These are phyloP conservation scores for Physcomitrium patens DNA, from an alignment of 225 moss, liverwort and hornwort species.

Conservation along the genomic window DNA sequence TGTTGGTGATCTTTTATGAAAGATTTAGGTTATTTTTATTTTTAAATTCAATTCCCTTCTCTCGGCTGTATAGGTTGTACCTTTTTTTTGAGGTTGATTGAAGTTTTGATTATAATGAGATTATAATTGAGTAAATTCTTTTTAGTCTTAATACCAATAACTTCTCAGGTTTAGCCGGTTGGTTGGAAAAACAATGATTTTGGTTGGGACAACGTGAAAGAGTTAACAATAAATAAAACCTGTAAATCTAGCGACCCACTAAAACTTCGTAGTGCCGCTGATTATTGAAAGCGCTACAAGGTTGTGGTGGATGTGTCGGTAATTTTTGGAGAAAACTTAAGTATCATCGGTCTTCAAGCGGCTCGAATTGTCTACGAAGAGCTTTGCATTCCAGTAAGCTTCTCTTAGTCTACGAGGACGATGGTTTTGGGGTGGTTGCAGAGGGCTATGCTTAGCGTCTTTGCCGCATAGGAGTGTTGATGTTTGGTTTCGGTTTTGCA, in stretches of 20 bases:
- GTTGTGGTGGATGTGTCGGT: neutral
- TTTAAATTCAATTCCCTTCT: neutral
- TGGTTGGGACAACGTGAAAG: conserved; percentile 4
- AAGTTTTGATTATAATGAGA: neutral
- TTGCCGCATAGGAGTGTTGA: neutral
- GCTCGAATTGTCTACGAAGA: neutral
- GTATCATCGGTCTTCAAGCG: neutral
- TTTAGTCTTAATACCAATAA: neutral
- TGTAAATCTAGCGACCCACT: neutral
- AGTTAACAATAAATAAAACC: neutral
- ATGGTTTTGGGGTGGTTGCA: neutral
- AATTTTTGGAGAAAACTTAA: neutral
- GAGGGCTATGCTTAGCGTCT: neutral
- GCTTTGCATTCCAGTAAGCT: neutral
- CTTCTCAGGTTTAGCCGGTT: neutral
- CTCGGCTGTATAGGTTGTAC: neutral
- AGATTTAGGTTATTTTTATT: neutral
- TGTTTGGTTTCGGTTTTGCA: conserved; percentile 26
- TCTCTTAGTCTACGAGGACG: neutral
- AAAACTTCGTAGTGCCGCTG: neutral
- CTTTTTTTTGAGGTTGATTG: neutral
- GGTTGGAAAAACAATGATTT: neutral
- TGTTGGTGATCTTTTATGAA: neutral
- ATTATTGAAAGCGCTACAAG: neutral
- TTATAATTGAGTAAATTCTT: neutral